These are phyloP conservation scores for Daedaleopsis nitida DNA, from an alignment of 768 basidiomycete genomes.

Conservation along the genomic window DNA sequence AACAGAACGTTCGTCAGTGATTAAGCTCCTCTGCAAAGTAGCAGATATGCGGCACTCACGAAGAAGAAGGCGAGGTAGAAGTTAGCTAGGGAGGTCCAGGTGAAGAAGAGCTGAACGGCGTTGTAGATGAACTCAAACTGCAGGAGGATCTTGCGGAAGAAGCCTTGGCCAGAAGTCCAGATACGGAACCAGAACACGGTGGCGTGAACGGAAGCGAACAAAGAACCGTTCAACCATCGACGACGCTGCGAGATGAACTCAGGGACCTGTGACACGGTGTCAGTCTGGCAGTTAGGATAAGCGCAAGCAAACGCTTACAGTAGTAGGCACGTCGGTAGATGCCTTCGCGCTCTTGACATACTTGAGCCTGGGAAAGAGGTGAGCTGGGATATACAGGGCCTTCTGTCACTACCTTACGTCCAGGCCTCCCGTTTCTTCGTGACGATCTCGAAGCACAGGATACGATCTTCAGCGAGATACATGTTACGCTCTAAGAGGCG, in stretches of 20 bases:
- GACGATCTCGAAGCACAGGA: conserved; percentile 91
- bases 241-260: conserved; percentile 96
- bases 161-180: conserved; percentile 89
- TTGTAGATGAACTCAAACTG: conserved; percentile 92
- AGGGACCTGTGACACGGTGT: conserved; percentile 51
- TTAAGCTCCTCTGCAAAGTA: conserved; percentile 19
- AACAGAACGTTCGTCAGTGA: background rate
- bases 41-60: conserved; percentile 47
- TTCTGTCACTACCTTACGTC: conserved; percentile 55
- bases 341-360: conserved; percentile 96
- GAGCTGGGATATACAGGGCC: background rate
- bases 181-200: conserved; percentile 88
- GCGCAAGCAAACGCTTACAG: conserved; percentile 39
- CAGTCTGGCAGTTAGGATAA: background rate
- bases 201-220: conserved; percentile 93
- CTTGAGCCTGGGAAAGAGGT: conserved; percentile 51
- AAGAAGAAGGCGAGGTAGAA: conserved; percentile 96
- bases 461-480: conserved; percentile 91
- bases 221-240: conserved; percentile 85
- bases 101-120: conserved; percentile 83
- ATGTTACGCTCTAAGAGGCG: conserved; percentile 69
- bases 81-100: conserved; percentile 93
- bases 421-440: conserved; percentile 85
- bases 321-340: conserved; percentile 92
- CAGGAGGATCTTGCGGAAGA: conserved; percentile 80